Evolutionary conservation across 768 basidiomycete genomes (phyloP).

Genomic region (Hemileccinum rubropunctum): DNA sequence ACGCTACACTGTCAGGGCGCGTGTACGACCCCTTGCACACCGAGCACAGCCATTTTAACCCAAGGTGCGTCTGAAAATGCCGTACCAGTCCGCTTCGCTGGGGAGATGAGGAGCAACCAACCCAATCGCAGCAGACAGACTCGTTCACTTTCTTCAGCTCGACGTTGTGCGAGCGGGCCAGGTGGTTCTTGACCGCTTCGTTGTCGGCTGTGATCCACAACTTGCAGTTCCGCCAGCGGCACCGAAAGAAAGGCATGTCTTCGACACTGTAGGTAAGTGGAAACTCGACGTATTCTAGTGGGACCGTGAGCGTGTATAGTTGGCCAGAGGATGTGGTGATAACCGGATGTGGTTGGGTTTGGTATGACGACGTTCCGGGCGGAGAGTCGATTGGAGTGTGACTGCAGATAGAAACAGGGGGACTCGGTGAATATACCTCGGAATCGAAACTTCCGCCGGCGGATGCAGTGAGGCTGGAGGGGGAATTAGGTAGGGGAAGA

Average conservation of each 20-base stretch:
- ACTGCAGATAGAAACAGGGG: neutral
- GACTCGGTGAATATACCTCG: neutral
- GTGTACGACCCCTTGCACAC: conserved; percentile 8
- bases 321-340: neutral
- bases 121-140: conserved; percentile 11
- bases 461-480: neutral
- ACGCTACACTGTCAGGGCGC: conserved; percentile 16
- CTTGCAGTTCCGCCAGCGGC: conserved; percentile 14
- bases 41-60: conserved; percentile 19
- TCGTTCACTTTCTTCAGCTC: neutral
- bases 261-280: neutral
- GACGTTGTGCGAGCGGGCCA: conserved; percentile 10
- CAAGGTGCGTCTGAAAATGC: conserved; percentile 17
- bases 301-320: conserved; percentile 2
- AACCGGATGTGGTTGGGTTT: neutral
- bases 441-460: neutral
- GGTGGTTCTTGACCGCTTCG: conserved; percentile 13
- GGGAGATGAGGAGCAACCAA: conserved; percentile 2
- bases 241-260: conserved; percentile 14
- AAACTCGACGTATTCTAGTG: conserved; percentile 6
- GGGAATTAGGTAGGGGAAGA: neutral
- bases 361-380: neutral
- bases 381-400: neutral
- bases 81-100: conserved; percentile 11
- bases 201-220: conserved; percentile 19